A percentile compares a stretch with the other conserved stretches of the same genome.
phyloP scores from a whole-genome alignment of 1,284 basidiomycete genomes.

The Moesziomyces aphidis region DNA sequence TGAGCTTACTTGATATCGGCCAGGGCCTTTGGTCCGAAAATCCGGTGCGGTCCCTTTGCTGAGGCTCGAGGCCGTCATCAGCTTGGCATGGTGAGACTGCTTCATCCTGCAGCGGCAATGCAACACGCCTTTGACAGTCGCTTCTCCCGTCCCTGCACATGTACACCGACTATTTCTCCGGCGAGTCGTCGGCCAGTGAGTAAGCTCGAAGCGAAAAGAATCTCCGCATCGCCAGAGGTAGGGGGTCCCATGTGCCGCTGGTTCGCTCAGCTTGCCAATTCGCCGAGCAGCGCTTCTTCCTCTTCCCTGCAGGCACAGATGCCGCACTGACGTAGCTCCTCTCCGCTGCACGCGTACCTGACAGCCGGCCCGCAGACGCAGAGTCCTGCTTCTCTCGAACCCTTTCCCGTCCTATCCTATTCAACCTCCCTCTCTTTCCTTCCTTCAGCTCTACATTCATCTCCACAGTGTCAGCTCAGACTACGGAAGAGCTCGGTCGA shows the following conservation, averaged over 20 bases:
- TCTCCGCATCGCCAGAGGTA: too few species aligned
- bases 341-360: neutral
- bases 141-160: neutral
- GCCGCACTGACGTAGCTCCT: conserved; percentile 15
- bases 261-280: conserved; percentile 4
- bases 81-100: neutral
- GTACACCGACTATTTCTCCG: neutral
- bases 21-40: too few species aligned
- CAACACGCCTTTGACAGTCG: conserved; percentile 1
- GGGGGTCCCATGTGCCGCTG: neutral
- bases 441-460: neutral
- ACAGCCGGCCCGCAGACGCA: neutral
- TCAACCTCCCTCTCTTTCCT: neutral
- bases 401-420: too few species aligned
- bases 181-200: neutral
- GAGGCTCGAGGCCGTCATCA: neutral
- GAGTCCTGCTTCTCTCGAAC: too few species aligned
- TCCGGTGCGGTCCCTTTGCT: neutral
- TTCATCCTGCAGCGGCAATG: conserved; percentile 20
- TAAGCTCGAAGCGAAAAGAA: neutral
- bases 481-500: neutral
- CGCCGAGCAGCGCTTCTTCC: conserved; percentile 3
- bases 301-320: neutral
- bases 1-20: conserved; percentile 1
- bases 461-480: neutral